A percentile compares a stretch with the other conserved stretches of the same genome.
Conservation (phyloP, 192 early-diverging fungal species). For the Irineochytrium annulatum region DNA sequence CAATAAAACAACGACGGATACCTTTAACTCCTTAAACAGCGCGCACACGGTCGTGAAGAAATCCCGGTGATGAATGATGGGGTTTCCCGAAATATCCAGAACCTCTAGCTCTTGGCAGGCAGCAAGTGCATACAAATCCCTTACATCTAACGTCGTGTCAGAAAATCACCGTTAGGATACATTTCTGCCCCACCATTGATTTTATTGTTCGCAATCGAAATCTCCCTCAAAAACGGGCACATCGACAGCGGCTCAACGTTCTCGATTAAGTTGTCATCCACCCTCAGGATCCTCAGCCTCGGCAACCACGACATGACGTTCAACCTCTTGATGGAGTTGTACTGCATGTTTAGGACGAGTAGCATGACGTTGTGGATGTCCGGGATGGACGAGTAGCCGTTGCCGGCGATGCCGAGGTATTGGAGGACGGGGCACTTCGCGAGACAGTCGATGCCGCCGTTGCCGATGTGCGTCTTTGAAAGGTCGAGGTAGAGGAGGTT, state of each 20-base stretch:
- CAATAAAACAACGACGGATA: not conserved
- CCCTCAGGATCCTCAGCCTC: slow-evolving; percentile 12
- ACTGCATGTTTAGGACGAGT: slow-evolving; percentile 12
- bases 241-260: slow-evolving; percentile 16
- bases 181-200: slow-evolving; percentile 9
- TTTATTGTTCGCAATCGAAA: slow-evolving; percentile 23
- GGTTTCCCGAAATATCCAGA: slow-evolving; percentile 12
- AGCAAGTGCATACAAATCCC: slow-evolving; percentile 10
- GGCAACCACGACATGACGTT: slow-evolving; percentile 16
- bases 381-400: slow-evolving; percentile 19
- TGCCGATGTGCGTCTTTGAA: slow-evolving; percentile 15
- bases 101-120: slow-evolving; percentile 12
- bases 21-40: not conserved
- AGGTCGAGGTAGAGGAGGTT: slow-evolving; percentile 20
- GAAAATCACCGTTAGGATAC: not conserved
- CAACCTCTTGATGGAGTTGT: slow-evolving; percentile 19
- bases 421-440: slow-evolving; percentile 10
- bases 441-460: slow-evolving; percentile 1
- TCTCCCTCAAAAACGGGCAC: slow-evolving; percentile 20
- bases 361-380: slow-evolving; percentile 12
- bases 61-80: not conserved
- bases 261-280: slow-evolving; percentile 23
- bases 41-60: not conserved
- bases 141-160: slow-evolving; percentile 7
- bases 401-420: slow-evolving; percentile 20